These are phyloP conservation scores for Backusella circina DNA, from an alignment of 192 early-diverging fungal genomes.

Conservation along the genomic window DNA sequence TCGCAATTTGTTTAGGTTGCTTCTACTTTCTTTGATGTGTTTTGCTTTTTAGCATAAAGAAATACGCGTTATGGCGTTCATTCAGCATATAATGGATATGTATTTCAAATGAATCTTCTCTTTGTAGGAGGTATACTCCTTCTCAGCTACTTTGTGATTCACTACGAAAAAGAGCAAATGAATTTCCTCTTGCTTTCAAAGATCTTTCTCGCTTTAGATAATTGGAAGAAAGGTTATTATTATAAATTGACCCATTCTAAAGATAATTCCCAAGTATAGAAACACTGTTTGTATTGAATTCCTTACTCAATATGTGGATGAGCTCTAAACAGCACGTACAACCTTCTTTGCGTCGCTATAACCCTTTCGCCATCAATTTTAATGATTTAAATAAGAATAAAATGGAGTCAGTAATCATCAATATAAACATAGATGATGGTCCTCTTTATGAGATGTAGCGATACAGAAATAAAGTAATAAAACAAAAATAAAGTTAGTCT, in stretches of 20 bases:
- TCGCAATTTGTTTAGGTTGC: too few relatives aligned
- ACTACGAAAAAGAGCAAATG: background rate
- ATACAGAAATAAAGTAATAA: too few relatives aligned
- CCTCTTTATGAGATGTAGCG: too few relatives aligned
- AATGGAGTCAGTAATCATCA: background rate
- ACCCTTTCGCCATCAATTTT: background rate
- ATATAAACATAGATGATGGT: background rate
- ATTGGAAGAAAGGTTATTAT: background rate
- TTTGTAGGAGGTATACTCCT: background rate
- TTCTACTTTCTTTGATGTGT: background rate
- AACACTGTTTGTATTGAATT: background rate
- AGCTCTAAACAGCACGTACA: background rate
- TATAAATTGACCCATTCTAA: background rate
- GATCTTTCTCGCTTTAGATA: background rate
- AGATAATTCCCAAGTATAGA: background rate
- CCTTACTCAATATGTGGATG: background rate
- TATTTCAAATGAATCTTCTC: background rate
- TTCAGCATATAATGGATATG: background rate
- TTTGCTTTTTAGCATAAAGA: background rate
- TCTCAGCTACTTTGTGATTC: background rate
- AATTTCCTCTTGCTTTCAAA: background rate
- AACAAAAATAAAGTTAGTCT: too few relatives aligned
- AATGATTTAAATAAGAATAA: background rate
- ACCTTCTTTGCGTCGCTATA: background rate
- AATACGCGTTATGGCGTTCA: background rate